Base-by-base conservation (phyloP, 257 asterid genomes). In the Verbascum thapsus region DNA sequence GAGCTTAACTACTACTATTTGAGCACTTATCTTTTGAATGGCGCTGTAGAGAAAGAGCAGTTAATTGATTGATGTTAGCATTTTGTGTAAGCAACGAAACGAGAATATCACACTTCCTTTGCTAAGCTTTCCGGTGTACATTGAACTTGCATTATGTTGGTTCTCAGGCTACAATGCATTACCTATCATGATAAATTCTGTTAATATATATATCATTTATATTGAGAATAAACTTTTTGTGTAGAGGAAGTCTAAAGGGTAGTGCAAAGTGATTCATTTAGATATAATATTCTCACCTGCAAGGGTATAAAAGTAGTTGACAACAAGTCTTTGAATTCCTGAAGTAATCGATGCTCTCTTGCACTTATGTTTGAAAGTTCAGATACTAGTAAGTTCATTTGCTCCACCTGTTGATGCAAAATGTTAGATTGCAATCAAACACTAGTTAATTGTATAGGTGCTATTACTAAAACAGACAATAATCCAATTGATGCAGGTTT, bases 91-190 rank as follows among this genome's bases (percentile, higher is more conserved):
- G 72, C 64, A 26, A 74, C 74, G 65, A 70, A 34, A 35, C 9
- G 42, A 63, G 47, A 72, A 68, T 74, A 50, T 70, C 73, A 68
- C 63, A 64, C 74, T 55, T 74, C 62, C 40, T 63, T 74, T 50
- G 73, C 67, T 16, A 74, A 67, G 73, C 73, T 75, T 56, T 52
- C 53, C 17, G 59, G 64, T 30, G 52, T 7, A 13, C 64, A 59
- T 50, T 67, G 81, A 72, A 69, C 67, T 80, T 83, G 96, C 70
- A 86, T 41, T 47, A 77, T 49, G 43, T 85, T 90, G 55, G 80
- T 78, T 66, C 71, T 80, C 76, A 85, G 83, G 76, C 91, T 83
- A 63, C 86, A 83, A 56, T 78, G 74, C 54, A 57, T 79, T 62
- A 85, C 88, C 96, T 88, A 83, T 19, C 65, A 47, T 13, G 51